Conservation (phyloP, 163 green algal genomes). For the Trebouxiophyceae sp. region DNA sequence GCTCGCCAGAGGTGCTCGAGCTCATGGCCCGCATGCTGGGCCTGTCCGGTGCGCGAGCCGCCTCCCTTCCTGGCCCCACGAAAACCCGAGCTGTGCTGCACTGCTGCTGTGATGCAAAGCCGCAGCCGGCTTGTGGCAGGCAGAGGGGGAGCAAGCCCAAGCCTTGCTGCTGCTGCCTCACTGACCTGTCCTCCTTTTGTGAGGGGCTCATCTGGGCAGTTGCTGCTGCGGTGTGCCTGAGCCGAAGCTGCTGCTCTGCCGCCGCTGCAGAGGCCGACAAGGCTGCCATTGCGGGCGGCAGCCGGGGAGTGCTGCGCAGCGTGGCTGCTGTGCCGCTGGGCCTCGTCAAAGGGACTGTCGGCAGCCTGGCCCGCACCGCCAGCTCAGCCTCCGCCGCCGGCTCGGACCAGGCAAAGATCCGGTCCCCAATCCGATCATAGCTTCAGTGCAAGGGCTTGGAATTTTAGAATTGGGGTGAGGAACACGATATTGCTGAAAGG, state of each 20-base stretch:
- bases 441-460: neutral
- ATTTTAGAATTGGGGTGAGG: neutral
- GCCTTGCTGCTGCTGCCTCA: too few relatives aligned
- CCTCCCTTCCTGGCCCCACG: neutral
- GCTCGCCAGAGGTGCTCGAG: conserved; percentile 53
- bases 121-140: too few relatives aligned
- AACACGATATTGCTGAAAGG: too few relatives aligned
- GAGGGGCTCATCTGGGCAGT: too few relatives aligned
- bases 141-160: too few relatives aligned
- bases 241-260: too few relatives aligned
- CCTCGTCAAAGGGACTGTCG: conserved; percentile 11
- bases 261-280: conserved; percentile 45
- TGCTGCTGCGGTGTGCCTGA: too few relatives aligned
- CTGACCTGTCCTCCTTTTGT: too few relatives aligned
- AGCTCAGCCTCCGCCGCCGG: neutral
- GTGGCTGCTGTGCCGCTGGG: conserved; percentile 33
- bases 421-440: neutral
- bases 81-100: neutral
- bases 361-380: neutral
- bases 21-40: conserved; percentile 64
- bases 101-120: neutral
- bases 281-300: conserved; percentile 14
- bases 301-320: conserved; percentile 32
- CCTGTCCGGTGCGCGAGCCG: conserved; percentile 23
- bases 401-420: neutral